Evolutionary conservation across 129 eudicot genomes (phyloP), one percentile per base, ranked within the genome.

Genomic region (Apium graveolens): DNA sequence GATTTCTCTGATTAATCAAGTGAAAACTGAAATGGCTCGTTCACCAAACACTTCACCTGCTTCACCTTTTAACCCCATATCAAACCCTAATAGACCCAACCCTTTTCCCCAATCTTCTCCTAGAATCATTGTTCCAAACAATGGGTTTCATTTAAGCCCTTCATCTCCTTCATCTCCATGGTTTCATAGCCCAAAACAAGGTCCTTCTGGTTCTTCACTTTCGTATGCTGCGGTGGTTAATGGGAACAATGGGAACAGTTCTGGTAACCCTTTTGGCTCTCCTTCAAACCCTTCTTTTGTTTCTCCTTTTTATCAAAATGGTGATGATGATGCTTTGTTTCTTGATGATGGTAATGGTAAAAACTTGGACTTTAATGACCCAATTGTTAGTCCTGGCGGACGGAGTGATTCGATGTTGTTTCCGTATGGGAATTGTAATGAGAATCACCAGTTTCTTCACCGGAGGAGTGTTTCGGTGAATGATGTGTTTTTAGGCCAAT

Each of bases 381-480:
- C 53, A 0, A 72, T 42, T 42, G 29, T 73, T 27, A 26, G 78
- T 70, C 82, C 75, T 63, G 80, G 63, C 60, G 88, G 86, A 29
- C 66, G 34, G 84, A 80, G 37, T 53, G 73, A 0, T 72, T 72
- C 76, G 5, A 26, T 72, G 29, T 1, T 72, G 55, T 72, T 72
- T 42, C 76, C 76, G 7, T 72, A 20, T 72, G 86, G 80, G 2
- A 73, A 79, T 81, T 75, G 85, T 21, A 83, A 83, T 31, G 87
- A 74, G 20, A 43, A 39, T 7, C 87, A 85, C 77, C 86, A 81
- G 7, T 80, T 81, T 29, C 70, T 87, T 17, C 97, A 96, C 60
- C 72, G 97, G 41, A 51, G 99, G 81, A 96, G 99, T 78, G 86
- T 91, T 78, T 96, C 99, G 1, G 97, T 95, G 21, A 90, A 89